Evolutionary conservation across 2,329 filamentous ascomycete genomes (phyloP), one percentile per base, ranked within the genome.

Genomic region (Bipolaris oryzae): DNA sequence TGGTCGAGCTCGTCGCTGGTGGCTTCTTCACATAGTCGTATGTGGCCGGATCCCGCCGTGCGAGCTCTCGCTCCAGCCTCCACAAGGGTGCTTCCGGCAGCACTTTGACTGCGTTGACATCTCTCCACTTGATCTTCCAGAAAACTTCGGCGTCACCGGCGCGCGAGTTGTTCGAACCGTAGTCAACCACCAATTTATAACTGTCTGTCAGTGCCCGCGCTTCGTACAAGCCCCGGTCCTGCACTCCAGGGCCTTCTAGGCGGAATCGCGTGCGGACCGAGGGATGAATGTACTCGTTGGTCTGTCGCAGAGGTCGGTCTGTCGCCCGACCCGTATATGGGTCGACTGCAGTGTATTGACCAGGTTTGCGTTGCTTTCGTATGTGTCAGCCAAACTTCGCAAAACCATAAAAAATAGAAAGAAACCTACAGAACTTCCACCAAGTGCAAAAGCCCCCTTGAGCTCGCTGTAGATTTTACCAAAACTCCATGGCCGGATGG

Each of bases 281-380:
- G 5, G 81, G 77, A 63, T 84, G 81, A 28, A 84, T 79, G 63
- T 83, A 83, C 68, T 84, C 81, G 61, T 80, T 77, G 21, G 81
- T 83, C 54, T 82, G 74, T 31, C 75, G 70, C 31, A 84, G 74
- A 1, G 79, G 78, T 1, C 78, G 74, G 18, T 76, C 65, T 5
- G 80, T 82, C 33, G 71, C 50, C 20, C 71, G 70, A 38, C 79
- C 77, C 13, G 75, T 78, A 31, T 70, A 62, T 4, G 80, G 81
- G 62, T 82, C 77, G 1, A 77, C 70, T n/a, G 74, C 76, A 41
- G 72, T 75, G 63, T 83, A 83, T 35, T 74, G 69, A 20, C 81
- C 81, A 7, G 81, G 81, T 5, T 78, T 81, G 45, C 81, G 75
- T 23, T 75, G 68, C 56, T 74, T 52, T 2, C 67, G 62, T 10